Evolutionary conservation across 108 stramenopile genomes (phyloP), one percentile per base, ranked within the genome.

Genomic region (Stephanodiscus triporus): DNA sequence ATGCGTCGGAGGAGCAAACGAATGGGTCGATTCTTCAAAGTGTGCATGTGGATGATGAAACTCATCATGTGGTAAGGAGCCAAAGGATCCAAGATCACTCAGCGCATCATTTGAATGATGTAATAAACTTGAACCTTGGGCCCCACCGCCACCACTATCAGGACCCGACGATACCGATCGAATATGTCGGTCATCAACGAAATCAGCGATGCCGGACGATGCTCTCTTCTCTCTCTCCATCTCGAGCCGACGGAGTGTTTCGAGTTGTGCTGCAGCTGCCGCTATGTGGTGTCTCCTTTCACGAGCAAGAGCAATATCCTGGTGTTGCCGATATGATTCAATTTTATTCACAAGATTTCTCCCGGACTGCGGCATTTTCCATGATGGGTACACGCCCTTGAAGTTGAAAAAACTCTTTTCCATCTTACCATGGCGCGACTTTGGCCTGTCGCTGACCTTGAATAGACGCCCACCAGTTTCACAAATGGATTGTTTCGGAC

Each of bases 371-470:
- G 83, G 63, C 70, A 66, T 60, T 60, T 74, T 86, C 93, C 90
- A 94, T n/a, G 63, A 75, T 14, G 93, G 91, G 69, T 94, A 83
- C 16, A 77, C 72, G 24, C 79, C 69, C 72, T 88, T 84, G 66
- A 94, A 94, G 51, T 72, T 89, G 64, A 91, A 90, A 68, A 91
- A 89, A 36, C 83, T 84, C 59, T 91, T 91, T 68, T 94, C 91
- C 89, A 91, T 94, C 67, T 94, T 94, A 2, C 91, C 93, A 23
- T 86, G 74, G 30, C 70, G 63, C 17, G 88, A 80, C 70, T 85
- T 91, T 4, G 93, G 93, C 38, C 73, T 56, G 37, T 38, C 38
- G 32, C 50, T 70, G 2, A 53, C 48, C 36, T 57, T 57, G 17
- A 27, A 30, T 57, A 57, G 4, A 5, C 27, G 24, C 26, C 51